phyloP scores from a whole-genome alignment of 768 basidiomycete species.

The Pleurotus salmoneostramineus region DNA sequence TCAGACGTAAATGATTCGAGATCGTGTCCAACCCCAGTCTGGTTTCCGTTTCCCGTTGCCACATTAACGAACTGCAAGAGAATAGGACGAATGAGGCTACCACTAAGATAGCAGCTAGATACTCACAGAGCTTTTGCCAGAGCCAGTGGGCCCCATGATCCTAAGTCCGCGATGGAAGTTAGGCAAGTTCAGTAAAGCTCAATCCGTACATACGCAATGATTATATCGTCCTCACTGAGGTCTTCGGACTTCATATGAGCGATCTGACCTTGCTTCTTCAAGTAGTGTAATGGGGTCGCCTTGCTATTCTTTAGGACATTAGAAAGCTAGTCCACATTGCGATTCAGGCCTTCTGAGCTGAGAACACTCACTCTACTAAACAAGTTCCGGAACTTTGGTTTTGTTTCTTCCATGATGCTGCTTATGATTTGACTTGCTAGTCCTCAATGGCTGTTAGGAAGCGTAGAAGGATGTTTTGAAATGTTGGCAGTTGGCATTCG shows the following conservation, averaged over 20 bases:
- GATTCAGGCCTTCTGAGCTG: too few relatives aligned
- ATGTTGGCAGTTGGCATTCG: too few relatives aligned
- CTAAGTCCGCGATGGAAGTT: not conserved
- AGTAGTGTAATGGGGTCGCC: not conserved
- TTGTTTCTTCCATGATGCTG: too few relatives aligned
- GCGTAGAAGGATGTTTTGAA: too few relatives aligned
- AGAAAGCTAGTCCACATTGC: not conserved
- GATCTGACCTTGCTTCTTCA: not conserved
- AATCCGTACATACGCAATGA: slow-evolving; percentile 10
- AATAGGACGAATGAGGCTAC: too few relatives aligned
- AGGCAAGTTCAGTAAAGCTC: not conserved
- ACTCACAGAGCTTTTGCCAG: slow-evolving; percentile 18
- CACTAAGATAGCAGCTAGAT: too few relatives aligned
- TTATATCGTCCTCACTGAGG: slow-evolving; percentile 4
- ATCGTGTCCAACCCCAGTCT: slow-evolving; percentile 11
- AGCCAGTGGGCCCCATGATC: slow-evolving; percentile 16
- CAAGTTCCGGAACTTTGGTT: too few relatives aligned
- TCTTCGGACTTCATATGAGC: not conserved
- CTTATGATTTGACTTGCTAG: too few relatives aligned
- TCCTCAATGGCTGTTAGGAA: too few relatives aligned
- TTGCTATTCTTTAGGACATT: not conserved
- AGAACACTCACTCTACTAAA: too few relatives aligned
- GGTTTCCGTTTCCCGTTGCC: slow-evolving; percentile 6
- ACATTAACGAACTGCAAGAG: slow-evolving; percentile 15
- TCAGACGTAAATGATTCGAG: slow-evolving; percentile 12